Percentiles rank a stretch among this genome's conserved stretches.
These are phyloP conservation scores for Trypanosoma avium DNA, from an alignment of 208 protist genomes.

Conservation along the genomic window DNA sequence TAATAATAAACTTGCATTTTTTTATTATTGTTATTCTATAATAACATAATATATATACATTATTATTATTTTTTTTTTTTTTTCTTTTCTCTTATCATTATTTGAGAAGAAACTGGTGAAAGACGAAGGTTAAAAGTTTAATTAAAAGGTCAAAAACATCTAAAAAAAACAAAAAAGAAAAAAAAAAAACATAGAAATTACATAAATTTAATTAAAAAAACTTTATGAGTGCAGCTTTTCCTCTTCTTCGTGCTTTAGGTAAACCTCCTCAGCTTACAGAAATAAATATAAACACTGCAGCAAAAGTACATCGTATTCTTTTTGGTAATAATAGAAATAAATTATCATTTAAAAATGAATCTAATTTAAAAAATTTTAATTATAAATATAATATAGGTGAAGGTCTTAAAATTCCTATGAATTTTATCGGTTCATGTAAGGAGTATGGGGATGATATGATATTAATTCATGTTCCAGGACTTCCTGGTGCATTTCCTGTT, in stretches of 20 bases:
- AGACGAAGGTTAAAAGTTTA: too few species aligned
- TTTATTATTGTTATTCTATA: too few species aligned
- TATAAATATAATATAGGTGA: slow-evolving; percentile 23
- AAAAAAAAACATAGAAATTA: not conserved
- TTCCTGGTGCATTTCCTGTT: slow-evolving; percentile 71
- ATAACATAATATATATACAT: too few species aligned
- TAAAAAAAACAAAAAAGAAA: not conserved
- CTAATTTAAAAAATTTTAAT: slow-evolving; percentile 1
- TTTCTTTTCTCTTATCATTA: not conserved
- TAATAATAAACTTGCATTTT: too few species aligned
- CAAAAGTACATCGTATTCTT: slow-evolving; percentile 5
- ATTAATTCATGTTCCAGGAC: slow-evolving; percentile 64
- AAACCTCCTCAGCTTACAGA: slow-evolving; percentile 9
- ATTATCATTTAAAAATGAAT: not conserved
- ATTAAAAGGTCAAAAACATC: too few species aligned
- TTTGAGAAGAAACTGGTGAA: not conserved
- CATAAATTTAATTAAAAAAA: too few species aligned
- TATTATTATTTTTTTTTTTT: slow-evolving; percentile 17
- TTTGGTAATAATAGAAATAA: slow-evolving; percentile 1
- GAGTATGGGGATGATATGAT: slow-evolving; percentile 33
- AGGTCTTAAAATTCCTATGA: slow-evolving; percentile 30
- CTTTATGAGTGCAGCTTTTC: slow-evolving; percentile 27
- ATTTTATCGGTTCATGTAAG: slow-evolving; percentile 31
- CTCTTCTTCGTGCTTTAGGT: slow-evolving; percentile 24
- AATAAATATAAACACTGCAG: slow-evolving; percentile 3